Evolutionary conservation across 106 monocot genomes (phyloP), one percentile per base, ranked within the genome.

Genomic region (Dendrobium chrysotoxum): DNA sequence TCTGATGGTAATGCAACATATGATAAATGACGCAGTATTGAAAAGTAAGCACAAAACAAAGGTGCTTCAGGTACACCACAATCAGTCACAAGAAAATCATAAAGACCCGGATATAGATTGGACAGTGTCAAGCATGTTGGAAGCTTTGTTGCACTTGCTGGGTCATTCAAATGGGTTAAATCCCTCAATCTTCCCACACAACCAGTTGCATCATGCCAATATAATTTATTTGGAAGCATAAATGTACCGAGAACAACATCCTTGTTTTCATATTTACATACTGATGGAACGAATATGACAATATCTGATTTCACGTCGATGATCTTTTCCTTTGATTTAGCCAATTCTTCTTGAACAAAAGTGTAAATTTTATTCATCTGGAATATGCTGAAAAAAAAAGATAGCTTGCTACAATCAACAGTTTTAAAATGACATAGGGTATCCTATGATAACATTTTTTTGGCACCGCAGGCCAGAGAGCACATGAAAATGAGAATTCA

Each of bases 181-280:
- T 83, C 83, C 41, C 79, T 82, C 40, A 80, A 75, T 76, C 77
- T 78, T 28, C 83, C 83, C n/a, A 87, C 9, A 47, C 88, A 88
- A 50, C 91, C 91, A 79, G 88, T 84, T 38, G 91, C 85, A 71
- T 91, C 91, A 79, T 88, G 80, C 91, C 91, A 91, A 68, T 82
- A 88, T 42, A 88, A 86, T 65, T 88, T 76, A 44, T 80, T 58
- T 13, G 86, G 85, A 6, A 67, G 79, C 50, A 91, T 81, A 58
- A 88, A 87, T 38, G 54, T 75, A 67, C 91, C 91, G 58, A 83
- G 68, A 18, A 79, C 78, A 57, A 61, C 77, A 85, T 83, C 79
- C 16, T 79, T 77, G 21, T 41, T 3, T 42, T 40, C 72, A 16
- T 76, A 77, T 4, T 23, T 39, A 76, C 42, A 17, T 21, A 67